Conservation (phyloP, 2,329 filamentous ascomycete genomes). For the Chaetomium olivaceum region DNA sequence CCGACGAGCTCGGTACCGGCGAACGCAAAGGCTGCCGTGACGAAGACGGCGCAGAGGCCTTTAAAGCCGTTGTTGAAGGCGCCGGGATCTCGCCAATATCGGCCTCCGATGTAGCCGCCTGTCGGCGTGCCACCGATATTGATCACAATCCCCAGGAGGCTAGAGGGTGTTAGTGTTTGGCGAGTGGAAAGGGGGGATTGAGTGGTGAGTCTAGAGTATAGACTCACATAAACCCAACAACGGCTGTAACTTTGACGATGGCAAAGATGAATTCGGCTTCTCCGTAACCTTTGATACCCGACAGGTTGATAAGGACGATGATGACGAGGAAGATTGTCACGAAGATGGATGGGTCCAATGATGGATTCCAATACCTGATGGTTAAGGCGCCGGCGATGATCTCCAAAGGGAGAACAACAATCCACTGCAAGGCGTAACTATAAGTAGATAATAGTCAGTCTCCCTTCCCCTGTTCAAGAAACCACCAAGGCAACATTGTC, state of each 20-base stretch:
- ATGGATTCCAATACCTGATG: slow-evolving; percentile 50
- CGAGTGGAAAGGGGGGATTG: neutral
- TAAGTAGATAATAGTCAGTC: neutral
- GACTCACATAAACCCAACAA: slow-evolving; percentile 35
- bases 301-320: slow-evolving; percentile 56
- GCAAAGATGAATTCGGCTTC: slow-evolving; percentile 63
- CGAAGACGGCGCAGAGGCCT: slow-evolving; percentile 70
- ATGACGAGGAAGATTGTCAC: slow-evolving; percentile 56
- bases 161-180: slow-evolving; percentile 20
- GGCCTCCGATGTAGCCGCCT: slow-evolving; percentile 52
- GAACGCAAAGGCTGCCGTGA: slow-evolving; percentile 73
- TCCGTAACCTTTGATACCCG: slow-evolving; percentile 56
- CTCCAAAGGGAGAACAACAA: slow-evolving; percentile 50
- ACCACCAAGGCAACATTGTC: neutral
- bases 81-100: slow-evolving; percentile 52
- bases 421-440: slow-evolving; percentile 51
- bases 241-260: slow-evolving; percentile 56
- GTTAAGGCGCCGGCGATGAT: slow-evolving; percentile 52
- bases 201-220: neutral
- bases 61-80: slow-evolving; percentile 73
- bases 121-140: slow-evolving; percentile 58
- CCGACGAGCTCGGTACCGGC: slow-evolving; percentile 74
- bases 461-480: neutral
- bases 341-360: slow-evolving; percentile 47
- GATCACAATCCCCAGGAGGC: slow-evolving; percentile 35